Conservation (phyloP, 768 basidiomycete genomes). For the Ramaria sp. region DNA sequence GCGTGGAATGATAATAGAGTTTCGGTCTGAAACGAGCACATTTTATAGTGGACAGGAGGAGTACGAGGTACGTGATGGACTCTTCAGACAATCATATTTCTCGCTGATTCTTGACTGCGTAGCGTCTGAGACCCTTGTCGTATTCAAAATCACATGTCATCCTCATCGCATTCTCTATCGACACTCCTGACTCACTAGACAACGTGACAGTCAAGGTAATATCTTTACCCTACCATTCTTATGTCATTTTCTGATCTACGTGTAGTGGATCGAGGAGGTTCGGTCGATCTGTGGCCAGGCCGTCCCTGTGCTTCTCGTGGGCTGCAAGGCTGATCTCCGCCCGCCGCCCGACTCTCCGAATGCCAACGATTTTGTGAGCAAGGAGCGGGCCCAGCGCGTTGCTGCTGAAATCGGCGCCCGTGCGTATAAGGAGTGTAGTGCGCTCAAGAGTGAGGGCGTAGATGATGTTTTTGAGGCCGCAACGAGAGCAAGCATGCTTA, state of each 20-base stretch:
- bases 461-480: constrained; percentile 98
- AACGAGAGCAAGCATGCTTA: constrained; percentile 92
- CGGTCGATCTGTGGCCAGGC: constrained; percentile 87
- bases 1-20: constrained; percentile 26
- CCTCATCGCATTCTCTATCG: constrained; percentile 92
- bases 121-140: constrained; percentile 92
- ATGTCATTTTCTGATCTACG: background rate
- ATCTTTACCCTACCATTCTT: constrained; percentile 12
- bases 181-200: constrained; percentile 93
- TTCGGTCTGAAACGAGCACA: background rate
- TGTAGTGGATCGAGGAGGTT: constrained; percentile 97
- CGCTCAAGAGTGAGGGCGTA: constrained; percentile 82
- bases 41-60: constrained; percentile 85
- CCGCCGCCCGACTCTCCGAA: constrained; percentile 35
- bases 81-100: background rate
- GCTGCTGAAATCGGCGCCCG: constrained; percentile 81
- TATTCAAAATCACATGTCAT: constrained; percentile 99
- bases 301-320: constrained; percentile 92
- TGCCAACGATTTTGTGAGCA: constrained; percentile 45
- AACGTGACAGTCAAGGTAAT: constrained; percentile 86
- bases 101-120: constrained; percentile 8
- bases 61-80: constrained; percentile 62
- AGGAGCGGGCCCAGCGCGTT: constrained; percentile 70
- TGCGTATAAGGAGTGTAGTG: constrained; percentile 91
- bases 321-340: constrained; percentile 91